Evolutionary conservation across 1,284 basidiomycete genomes (phyloP).

Genomic region (Boletus semigastroideus): DNA sequence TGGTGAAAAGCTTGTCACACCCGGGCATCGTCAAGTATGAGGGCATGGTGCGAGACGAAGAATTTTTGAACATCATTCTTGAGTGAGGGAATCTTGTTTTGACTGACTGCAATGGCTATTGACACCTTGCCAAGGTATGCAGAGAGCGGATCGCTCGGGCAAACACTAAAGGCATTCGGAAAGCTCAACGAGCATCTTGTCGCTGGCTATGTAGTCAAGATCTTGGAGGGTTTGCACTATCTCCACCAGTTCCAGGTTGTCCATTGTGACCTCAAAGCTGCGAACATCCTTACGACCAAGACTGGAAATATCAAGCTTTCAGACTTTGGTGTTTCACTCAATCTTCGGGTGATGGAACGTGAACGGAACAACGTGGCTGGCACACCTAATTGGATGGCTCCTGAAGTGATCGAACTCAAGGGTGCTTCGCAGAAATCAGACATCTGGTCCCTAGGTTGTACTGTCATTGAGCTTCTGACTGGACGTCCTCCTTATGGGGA

Average conservation of each 20-base stretch:
- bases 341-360: constrained; percentile 91
- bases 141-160: constrained; percentile 90
- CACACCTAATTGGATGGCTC: constrained; percentile 98
- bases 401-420: constrained; percentile 88
- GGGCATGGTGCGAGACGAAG: constrained; percentile 88
- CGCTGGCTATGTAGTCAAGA: constrained; percentile 89
- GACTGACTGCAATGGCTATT: constrained; percentile 16
- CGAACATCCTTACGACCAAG: constrained; percentile 97
- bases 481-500: constrained; percentile 91
- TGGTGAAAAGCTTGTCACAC: constrained; percentile 85
- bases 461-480: constrained; percentile 89
- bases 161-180: constrained; percentile 89
- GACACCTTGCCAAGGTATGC: constrained; percentile 62
- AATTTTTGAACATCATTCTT: constrained; percentile 86
- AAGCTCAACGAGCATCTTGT: constrained; percentile 88
- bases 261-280: constrained; percentile 95
- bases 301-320: constrained; percentile 97
- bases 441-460: constrained; percentile 94
- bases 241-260: constrained; percentile 82
- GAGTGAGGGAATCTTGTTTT: constrained; percentile 62
- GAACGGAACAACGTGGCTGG: constrained; percentile 88
- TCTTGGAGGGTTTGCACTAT: constrained; percentile 89
- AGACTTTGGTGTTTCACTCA: constrained; percentile 98
- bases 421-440: constrained; percentile 75
- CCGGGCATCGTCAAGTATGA: constrained; percentile 96